Evolutionary conservation across 345 rosid genomes (phyloP), one percentile per base, ranked within the genome.

Genomic region (Bruguiera parviflora): DNA sequence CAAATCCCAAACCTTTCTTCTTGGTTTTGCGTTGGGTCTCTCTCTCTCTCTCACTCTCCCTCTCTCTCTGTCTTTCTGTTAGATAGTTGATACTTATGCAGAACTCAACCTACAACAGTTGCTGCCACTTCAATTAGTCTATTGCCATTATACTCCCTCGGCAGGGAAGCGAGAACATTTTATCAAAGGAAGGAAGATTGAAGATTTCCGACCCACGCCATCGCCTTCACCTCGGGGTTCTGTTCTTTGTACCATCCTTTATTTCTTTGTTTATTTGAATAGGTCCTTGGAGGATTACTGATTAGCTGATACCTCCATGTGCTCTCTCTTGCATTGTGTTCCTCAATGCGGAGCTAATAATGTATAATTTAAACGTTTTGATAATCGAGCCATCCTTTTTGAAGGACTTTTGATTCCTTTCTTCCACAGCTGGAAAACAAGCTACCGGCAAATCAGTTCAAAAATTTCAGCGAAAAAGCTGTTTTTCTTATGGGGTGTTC

Each of bases 311-410:
- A 66, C 25, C 76, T 37, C 75, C 95, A 91, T 84, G 97, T 91
- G 96, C 66, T 82, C 28, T 82, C 28, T 27, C 60, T 65, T 86
- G 86, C 97, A 85, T 91, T 66, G 96, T 84, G 87, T 91, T 89
- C 91, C 81, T 73, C 82, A 85, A 84, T n/a, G 28, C 53, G 46
- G 78, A 9, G 77, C 82, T 70, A 64, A 63, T 71, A 60, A 73
- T 76, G 84, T 72, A 75, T 72, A 82, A 79, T 78, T 80, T 76
- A 61, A 55, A 8, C 27, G 73, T 79, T 78, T 86, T 77, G 88
- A 78, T 80, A 70, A 35, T 28, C 68, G 89, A 65, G 84, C 86
- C 81, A 65, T 57, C 57, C 71, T 76, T 77, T 43, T 67, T 77
- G 68, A 46, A 74, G 66, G 58, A 21, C 47, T 69, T 58, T 65